phyloP scores from a whole-genome alignment of 805 yeast species.

The Kodamaea neixiangensis region DNA sequence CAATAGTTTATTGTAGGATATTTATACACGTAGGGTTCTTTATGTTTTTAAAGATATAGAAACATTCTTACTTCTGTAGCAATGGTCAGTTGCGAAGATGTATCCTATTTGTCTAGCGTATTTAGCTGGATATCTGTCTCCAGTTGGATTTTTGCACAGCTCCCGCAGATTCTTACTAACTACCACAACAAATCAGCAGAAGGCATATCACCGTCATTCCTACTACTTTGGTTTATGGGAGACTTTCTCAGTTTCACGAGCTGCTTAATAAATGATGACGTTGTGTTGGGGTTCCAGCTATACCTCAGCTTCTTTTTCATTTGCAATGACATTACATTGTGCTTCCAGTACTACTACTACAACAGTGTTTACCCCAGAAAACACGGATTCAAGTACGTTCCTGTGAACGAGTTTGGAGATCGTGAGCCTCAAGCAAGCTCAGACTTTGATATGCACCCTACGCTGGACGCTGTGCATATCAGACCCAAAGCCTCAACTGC shows the following conservation, averaged over 20 bases:
- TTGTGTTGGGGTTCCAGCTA: constrained; percentile 39
- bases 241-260: constrained; percentile 39
- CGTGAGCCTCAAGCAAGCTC: neutral
- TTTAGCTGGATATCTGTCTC: constrained; percentile 40
- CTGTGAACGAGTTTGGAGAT: neutral
- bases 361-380: constrained; percentile 35
- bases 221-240: constrained; percentile 66
- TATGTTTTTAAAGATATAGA: constrained; percentile 1
- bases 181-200: constrained; percentile 62
- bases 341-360: constrained; percentile 45
- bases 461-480: constrained; percentile 15
- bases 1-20: neutral
- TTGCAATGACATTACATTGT: constrained; percentile 39
- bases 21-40: neutral
- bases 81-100: constrained; percentile 8
- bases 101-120: constrained; percentile 14
- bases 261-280: constrained; percentile 37
- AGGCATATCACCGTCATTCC: constrained; percentile 63
- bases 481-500: constrained; percentile 8
- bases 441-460: constrained; percentile 8
- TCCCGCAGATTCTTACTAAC: constrained; percentile 67
- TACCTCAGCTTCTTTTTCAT: constrained; percentile 42
- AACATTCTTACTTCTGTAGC: neutral
- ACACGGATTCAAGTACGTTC: constrained; percentile 6
- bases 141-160: constrained; percentile 74